Percentiles rank a stretch among this genome's conserved stretches.
Evolutionary conservation across 2,329 filamentous ascomycete species (phyloP).

Genomic region (Phialophora tarda): DNA sequence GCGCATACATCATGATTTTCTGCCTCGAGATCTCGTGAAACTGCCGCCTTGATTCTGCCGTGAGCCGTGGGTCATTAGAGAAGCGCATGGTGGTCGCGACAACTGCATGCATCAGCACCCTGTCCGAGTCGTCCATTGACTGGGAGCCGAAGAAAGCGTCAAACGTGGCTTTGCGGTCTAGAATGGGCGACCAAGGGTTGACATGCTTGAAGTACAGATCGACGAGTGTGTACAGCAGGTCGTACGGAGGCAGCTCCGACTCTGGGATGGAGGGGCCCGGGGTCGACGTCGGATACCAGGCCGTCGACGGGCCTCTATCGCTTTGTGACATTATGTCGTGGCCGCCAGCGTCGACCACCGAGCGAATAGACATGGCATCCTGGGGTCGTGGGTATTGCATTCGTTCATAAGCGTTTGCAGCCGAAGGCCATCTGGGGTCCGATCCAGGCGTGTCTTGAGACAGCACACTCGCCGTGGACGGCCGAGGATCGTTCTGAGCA

Average conservation of each 20-base stretch:
- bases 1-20: constrained; percentile 81
- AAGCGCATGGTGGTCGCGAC: constrained; percentile 86
- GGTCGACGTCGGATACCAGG: constrained; percentile 31
- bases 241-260: constrained; percentile 68
- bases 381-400: constrained; percentile 36
- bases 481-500: constrained; percentile 32
- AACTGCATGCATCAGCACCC: constrained; percentile 83
- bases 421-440: constrained; percentile 27
- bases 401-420: constrained; percentile 33
- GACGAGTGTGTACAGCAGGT: constrained; percentile 72
- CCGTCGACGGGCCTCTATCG: constrained; percentile 27
- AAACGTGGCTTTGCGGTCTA: constrained; percentile 82
- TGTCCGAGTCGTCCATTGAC: constrained; percentile 67
- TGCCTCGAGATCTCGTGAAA: constrained; percentile 84
- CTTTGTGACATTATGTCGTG: constrained; percentile 33
- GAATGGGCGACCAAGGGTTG: constrained; percentile 84
- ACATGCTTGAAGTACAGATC: constrained; percentile 80
- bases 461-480: constrained; percentile 29
- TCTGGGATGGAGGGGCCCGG: constrained; percentile 29
- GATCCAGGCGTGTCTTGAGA: constrained; percentile 35
- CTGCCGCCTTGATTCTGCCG: constrained; percentile 71
- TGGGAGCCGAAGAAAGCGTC: constrained; percentile 75
- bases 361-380: constrained; percentile 37
- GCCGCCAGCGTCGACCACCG: constrained; percentile 28
- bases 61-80: constrained; percentile 76